Percentiles rank a stretch among this genome's conserved stretches.
Evolutionary conservation across 257 asterid species (phyloP).

Genomic region (Solanum piurae): DNA sequence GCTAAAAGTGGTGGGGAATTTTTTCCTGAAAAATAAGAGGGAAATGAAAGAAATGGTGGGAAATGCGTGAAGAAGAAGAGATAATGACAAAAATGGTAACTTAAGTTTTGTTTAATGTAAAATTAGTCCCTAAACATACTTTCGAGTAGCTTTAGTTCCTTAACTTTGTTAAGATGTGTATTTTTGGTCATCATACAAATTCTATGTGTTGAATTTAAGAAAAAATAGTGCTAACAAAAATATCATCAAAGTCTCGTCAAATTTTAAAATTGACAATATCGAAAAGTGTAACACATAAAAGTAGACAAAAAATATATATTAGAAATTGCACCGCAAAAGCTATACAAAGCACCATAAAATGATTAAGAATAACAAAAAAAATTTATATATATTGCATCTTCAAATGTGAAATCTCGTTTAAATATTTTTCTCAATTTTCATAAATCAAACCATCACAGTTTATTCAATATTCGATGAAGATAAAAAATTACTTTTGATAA

Average conservation of each 20-base stretch:
- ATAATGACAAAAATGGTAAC: not conserved
- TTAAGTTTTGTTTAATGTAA: not conserved
- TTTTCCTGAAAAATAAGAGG: not conserved
- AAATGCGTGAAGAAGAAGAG: not conserved
- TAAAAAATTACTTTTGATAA: not conserved
- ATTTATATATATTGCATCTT: not conserved
- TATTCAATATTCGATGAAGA: not conserved
- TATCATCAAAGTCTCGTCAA: no score
- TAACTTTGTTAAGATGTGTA: not conserved
- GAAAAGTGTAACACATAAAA: no score
- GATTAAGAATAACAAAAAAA: no score
- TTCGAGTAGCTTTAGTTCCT: not conserved
- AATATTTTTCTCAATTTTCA: not conserved
- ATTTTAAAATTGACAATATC: no score
- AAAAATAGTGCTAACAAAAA: no score
- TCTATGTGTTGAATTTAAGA: no score
- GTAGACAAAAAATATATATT: no score
- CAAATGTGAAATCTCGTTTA: not conserved
- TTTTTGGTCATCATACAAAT: not conserved
- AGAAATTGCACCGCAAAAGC: no score
- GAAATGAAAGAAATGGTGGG: not conserved
- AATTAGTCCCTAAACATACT: not conserved
- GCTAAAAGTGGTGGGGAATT: not conserved
- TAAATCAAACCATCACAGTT: not conserved
- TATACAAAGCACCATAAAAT: no score